Evolutionary conservation across 1,284 basidiomycete species (phyloP).

Genomic region (Sporisorium sorghi): DNA sequence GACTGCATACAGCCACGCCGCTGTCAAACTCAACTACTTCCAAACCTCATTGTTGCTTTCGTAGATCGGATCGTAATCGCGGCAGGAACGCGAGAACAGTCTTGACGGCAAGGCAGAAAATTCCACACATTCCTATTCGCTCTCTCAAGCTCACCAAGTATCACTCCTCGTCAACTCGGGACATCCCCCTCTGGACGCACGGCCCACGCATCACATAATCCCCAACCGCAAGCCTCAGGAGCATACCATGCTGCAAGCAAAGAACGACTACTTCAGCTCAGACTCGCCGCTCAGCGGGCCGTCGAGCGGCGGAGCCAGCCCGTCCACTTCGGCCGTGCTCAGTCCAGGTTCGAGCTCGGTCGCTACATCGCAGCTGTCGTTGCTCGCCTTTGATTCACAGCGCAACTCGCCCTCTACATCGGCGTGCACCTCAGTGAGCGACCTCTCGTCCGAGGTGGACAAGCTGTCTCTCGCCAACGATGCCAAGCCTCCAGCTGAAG

Average conservation of each 20-base stretch:
- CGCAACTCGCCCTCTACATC: constrained; percentile 39
- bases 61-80: too few species aligned
- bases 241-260: constrained; percentile 18
- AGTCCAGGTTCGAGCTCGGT: constrained; percentile 38
- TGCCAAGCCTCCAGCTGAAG: neutral
- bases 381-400: constrained; percentile 29
- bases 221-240: neutral
- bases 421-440: constrained; percentile 49
- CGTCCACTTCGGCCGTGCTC: constrained; percentile 26
- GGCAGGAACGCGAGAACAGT: too few species aligned
- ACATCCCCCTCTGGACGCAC: neutral
- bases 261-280: constrained; percentile 42
- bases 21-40: too few species aligned
- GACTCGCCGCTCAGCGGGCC: constrained; percentile 24
- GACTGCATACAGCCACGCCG: too few species aligned
- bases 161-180: too few species aligned
- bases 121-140: too few species aligned
- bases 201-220: too few species aligned
- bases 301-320: constrained; percentile 36
- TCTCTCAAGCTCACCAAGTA: too few species aligned
- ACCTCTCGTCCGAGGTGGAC: constrained; percentile 32
- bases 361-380: constrained; percentile 37
- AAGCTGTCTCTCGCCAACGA: constrained; percentile 25
- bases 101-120: too few species aligned
- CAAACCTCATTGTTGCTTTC: too few species aligned